Conservation (phyloP, 768 basidiomycete genomes). For the Neoboletus brunneissimus region DNA sequence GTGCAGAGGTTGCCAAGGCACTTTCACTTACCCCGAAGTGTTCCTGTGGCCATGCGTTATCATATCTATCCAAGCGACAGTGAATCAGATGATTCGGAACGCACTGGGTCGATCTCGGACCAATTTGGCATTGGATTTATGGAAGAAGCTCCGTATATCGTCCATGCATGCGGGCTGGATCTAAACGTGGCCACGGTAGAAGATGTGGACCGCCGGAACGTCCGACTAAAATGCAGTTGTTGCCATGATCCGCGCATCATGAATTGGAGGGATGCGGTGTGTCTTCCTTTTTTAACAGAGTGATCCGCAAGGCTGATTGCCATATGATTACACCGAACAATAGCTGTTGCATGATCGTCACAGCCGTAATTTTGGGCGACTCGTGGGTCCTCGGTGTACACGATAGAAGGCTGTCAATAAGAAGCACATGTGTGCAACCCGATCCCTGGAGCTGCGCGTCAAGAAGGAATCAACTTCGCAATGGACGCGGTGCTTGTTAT, state of each 20-base stretch:
- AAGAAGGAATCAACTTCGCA: background rate
- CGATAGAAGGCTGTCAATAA: constrained; percentile 2
- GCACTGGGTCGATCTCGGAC: background rate
- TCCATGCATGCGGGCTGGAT: constrained; percentile 15
- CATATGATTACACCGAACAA: background rate
- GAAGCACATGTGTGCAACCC: background rate
- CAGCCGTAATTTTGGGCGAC: background rate
- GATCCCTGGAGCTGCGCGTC: background rate
- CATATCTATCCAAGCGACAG: no score
- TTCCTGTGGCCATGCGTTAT: background rate
- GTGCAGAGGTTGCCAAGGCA: background rate
- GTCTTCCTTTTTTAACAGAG: background rate
- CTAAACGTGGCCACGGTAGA: constrained; percentile 9
- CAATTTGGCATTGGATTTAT: background rate
- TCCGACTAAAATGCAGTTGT: background rate
- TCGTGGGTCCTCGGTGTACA: background rate
- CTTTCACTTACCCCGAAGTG: background rate
- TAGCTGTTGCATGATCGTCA: constrained; percentile 4
- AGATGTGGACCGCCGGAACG: constrained; percentile 13
- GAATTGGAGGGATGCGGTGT: constrained; percentile 13
- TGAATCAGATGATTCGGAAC: background rate
- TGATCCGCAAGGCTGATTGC: background rate
- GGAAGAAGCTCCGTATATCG: constrained; percentile 2
- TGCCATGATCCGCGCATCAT: background rate
- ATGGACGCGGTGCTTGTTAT: background rate